Conservation (phyloP, 1,139 yeast species). For the Zhuliangozyma parablackwelliae region DNA sequence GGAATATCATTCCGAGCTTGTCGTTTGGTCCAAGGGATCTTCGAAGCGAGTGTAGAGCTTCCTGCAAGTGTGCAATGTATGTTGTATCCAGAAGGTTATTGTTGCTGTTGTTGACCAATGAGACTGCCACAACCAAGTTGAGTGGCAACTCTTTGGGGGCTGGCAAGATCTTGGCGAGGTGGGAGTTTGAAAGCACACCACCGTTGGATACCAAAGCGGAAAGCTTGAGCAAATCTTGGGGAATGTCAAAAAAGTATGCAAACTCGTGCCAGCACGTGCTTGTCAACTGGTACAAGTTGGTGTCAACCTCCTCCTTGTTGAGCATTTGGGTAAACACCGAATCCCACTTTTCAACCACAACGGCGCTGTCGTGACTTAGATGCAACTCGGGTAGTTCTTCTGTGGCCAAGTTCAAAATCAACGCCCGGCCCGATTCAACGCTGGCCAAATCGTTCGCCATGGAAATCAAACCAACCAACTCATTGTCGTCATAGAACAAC, state of each 20-base stretch:
- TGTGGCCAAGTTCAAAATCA: slow-evolving; percentile 33
- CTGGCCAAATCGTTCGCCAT: slow-evolving; percentile 27
- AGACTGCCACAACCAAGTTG: slow-evolving; percentile 45
- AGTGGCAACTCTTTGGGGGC: slow-evolving; percentile 38
- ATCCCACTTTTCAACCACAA: slow-evolving; percentile 41
- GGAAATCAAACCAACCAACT: slow-evolving; percentile 29
- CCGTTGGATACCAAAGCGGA: slow-evolving; percentile 26
- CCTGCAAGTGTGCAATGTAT: background rate
- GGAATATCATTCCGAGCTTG: slow-evolving; percentile 49
- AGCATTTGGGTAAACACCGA: slow-evolving; percentile 19
- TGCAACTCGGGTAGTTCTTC: slow-evolving; percentile 46
- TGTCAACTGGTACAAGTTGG: slow-evolving; percentile 46
- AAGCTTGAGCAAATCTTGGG: slow-evolving; percentile 36
- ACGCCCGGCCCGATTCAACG: slow-evolving; percentile 19
- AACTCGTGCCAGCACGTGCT: slow-evolving; percentile 47
- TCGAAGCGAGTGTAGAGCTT: slow-evolving; percentile 23
- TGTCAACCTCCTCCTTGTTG: slow-evolving; percentile 9
- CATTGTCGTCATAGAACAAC: slow-evolving; percentile 28
- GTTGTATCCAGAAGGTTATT: slow-evolving; percentile 17
- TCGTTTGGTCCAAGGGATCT: slow-evolving; percentile 30
- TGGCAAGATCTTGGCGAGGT: slow-evolving; percentile 35
- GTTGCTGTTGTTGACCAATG: slow-evolving; percentile 31
- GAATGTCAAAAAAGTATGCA: slow-evolving; percentile 23
- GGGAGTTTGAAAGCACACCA: slow-evolving; percentile 36
- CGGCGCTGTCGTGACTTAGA: slow-evolving; percentile 30